Conservation (phyloP, 148 eudicot genomes). For the Diospyros lotus region DNA sequence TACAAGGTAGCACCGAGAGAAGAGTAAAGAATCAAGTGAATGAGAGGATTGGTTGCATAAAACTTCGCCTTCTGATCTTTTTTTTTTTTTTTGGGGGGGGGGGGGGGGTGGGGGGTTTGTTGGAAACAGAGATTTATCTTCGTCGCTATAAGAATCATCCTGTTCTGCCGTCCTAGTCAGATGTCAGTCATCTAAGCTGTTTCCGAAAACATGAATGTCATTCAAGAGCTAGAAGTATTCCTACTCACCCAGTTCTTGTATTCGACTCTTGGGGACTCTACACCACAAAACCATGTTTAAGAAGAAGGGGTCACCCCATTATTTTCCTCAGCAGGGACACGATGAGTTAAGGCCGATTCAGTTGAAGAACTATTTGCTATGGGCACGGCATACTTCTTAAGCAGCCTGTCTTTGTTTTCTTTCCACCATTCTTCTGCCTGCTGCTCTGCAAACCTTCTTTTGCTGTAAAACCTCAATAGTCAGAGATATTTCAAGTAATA, state of each 20-base stretch:
- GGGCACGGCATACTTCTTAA: conserved; percentile 35
- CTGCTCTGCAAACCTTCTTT: conserved; percentile 49
- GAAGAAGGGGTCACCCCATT: conserved; percentile 1
- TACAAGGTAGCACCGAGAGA: too few relatives aligned
- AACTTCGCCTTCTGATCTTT: too few relatives aligned
- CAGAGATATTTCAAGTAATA: too few relatives aligned
- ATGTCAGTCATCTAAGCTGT: neutral
- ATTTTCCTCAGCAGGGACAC: too few relatives aligned
- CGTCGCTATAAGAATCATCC: too few relatives aligned
- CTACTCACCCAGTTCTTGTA: neutral
- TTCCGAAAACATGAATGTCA: neutral
- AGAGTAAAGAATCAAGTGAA: too few relatives aligned
- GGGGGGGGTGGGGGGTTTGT: too few relatives aligned
- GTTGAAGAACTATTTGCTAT: conserved; percentile 13
- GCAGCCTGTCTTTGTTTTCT: conserved; percentile 56
- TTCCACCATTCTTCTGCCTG: conserved; percentile 95
- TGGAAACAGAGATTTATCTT: too few relatives aligned
- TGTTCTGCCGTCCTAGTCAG: too few relatives aligned
- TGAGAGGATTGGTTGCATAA: too few relatives aligned
- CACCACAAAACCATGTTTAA: conserved; percentile 3
- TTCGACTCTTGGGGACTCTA: neutral
- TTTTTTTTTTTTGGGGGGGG: too few relatives aligned
- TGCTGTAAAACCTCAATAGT: conserved; percentile 33
- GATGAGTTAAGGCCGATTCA: conserved; percentile 12
- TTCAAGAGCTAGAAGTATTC: neutral